Evolutionary conservation across 331 rosid genomes (phyloP).

Genomic region (Rosa hybrid): DNA sequence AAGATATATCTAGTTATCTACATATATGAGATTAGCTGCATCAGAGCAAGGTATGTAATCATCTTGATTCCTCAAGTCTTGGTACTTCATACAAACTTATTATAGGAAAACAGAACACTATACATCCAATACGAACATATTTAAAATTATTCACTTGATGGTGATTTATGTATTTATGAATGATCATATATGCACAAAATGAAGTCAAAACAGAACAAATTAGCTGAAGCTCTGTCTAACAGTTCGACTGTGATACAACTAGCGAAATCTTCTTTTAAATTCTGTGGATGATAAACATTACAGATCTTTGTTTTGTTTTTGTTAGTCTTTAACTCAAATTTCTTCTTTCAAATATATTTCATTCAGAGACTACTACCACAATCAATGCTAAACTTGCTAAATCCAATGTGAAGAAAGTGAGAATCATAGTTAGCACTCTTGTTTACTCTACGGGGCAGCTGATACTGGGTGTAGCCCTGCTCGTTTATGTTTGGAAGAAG

Average conservation of each 20-base stretch:
- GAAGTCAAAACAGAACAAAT: not conserved
- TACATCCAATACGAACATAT: not conserved
- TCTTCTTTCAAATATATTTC: not conserved
- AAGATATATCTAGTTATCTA: slow-evolving; percentile 17
- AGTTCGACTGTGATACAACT: too few relatives aligned
- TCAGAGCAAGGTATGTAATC: slow-evolving; percentile 33
- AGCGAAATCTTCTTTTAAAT: too few relatives aligned
- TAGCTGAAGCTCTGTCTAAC: too few relatives aligned
- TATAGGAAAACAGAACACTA: not conserved
- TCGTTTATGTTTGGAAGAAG: too few relatives aligned
- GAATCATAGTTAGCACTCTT: not conserved
- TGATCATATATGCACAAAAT: not conserved
- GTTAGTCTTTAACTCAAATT: too few relatives aligned
- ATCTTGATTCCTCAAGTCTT: not conserved
- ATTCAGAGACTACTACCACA: not conserved
- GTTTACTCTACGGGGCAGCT: not conserved
- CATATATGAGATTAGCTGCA: slow-evolving; percentile 32
- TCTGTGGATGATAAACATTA: too few relatives aligned
- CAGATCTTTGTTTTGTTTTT: too few relatives aligned
- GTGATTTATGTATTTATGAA: not conserved
- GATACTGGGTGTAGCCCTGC: not conserved
- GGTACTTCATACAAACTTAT: not conserved
- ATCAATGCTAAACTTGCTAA: not conserved
- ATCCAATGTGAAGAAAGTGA: not conserved
- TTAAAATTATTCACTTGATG: not conserved